These are phyloP conservation scores for Alternaria sp. DNA, from an alignment of 2,329 filamentous ascomycete species.

Conservation along the genomic window DNA sequence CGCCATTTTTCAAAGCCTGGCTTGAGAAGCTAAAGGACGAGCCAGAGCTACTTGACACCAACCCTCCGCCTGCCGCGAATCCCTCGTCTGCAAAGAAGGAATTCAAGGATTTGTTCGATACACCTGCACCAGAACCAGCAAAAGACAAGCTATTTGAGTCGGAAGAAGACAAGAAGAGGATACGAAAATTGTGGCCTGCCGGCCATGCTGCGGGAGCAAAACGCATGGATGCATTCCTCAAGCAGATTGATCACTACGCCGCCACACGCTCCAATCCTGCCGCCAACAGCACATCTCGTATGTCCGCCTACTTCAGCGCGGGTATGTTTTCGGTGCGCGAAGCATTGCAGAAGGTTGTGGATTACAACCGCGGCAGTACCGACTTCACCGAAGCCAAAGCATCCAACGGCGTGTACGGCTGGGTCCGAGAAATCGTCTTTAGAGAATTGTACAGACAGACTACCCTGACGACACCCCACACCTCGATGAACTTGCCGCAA, in stretches of 20 bases:
- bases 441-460: constrained; percentile 62
- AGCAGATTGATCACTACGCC: constrained; percentile 54
- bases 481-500: constrained; percentile 60
- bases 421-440: constrained; percentile 63
- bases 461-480: constrained; percentile 58
- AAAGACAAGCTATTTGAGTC: constrained; percentile 54
- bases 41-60: constrained; percentile 55
- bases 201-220: constrained; percentile 55
- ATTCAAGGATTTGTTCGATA: constrained; percentile 45
- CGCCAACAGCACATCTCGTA: constrained; percentile 52
- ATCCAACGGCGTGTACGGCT: constrained; percentile 52
- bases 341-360: constrained; percentile 53
- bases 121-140: constrained; percentile 46
- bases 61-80: constrained; percentile 54
- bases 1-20: constrained; percentile 61
- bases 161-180: constrained; percentile 51
- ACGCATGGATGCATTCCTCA: constrained; percentile 54
- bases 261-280: constrained; percentile 55
- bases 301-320: constrained; percentile 57
- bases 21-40: constrained; percentile 54
- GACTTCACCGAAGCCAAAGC: constrained; percentile 55
- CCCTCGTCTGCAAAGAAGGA: constrained; percentile 36
- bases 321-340: constrained; percentile 58
- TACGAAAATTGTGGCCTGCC: constrained; percentile 57
- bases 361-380: constrained; percentile 53